Percentiles rank a stretch among this genome's conserved stretches.
Evolutionary conservation across 192 early-diverging fungal genomes (phyloP).

Genomic region (Pecoramyces ruminantium): DNA sequence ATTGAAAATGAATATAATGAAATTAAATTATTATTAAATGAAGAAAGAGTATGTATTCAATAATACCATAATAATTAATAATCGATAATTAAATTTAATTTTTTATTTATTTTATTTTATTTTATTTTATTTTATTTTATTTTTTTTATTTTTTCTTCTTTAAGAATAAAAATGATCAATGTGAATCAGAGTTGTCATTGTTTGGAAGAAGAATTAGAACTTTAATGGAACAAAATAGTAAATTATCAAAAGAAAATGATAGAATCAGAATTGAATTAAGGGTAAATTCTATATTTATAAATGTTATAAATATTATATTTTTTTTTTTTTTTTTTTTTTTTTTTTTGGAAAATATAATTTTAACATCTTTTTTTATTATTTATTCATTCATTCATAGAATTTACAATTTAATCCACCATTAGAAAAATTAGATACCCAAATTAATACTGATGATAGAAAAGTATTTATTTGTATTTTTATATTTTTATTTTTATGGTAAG

Average conservation of each 20-base stretch:
- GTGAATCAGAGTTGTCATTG: neutral
- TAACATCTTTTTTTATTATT: no score
- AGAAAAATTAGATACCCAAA: neutral
- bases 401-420: neutral
- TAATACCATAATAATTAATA: no score
- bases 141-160: no score
- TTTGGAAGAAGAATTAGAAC: neutral
- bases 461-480: neutral
- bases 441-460: neutral
- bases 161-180: neutral
- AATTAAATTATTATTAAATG: neutral
- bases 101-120: no score
- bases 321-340: no score
- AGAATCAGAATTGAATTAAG: neutral
- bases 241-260: neutral
- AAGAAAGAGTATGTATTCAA: neutral
- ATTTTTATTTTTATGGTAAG: no score
- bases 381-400: neutral
- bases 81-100: no score
- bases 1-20: neutral
- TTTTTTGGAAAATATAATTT: no score
- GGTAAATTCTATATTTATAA: neutral
- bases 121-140: no score
- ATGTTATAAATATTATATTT: no score
- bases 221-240: neutral